Conservation (phyloP, 805 yeast species). For the Ogataea philodendri region DNA sequence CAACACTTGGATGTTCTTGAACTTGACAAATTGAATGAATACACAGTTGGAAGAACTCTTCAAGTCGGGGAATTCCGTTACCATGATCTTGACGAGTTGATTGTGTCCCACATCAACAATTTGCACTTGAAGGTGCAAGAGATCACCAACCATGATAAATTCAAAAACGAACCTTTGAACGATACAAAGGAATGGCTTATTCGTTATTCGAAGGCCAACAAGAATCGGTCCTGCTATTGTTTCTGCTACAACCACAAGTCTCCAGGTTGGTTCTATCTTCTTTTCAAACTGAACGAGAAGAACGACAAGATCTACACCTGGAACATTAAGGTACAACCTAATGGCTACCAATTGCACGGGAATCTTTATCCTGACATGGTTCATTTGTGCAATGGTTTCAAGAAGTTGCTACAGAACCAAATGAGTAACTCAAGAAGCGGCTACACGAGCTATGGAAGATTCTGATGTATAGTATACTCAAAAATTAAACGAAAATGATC, state of each 20-base stretch:
- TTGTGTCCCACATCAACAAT: conserved; percentile 82
- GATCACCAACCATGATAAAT: conserved; percentile 84
- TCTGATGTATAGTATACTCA: conserved; percentile 13
- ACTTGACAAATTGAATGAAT: conserved; percentile 62
- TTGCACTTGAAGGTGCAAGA: conserved; percentile 80
- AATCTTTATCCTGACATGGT: conserved; percentile 88
- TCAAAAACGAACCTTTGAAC: conserved; percentile 71
- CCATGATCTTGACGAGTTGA: conserved; percentile 89
- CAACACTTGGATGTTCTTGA: conserved; percentile 91
- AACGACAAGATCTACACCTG: conserved; percentile 70
- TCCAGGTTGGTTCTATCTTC: conserved; percentile 90
- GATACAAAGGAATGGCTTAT: conserved; percentile 87
- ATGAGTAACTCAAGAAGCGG: conserved; percentile 22
- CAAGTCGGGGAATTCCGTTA: conserved; percentile 67
- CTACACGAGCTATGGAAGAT: conserved; percentile 24
- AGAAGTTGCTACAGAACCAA: conserved; percentile 42
- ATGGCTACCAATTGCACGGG: conserved; percentile 76
- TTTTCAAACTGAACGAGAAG: conserved; percentile 75
- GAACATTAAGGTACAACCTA: conserved; percentile 88
- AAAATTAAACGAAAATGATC: too few relatives aligned
- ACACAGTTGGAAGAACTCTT: conserved; percentile 53
- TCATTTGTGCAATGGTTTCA: conserved; percentile 91
- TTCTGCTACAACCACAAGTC: conserved; percentile 86
- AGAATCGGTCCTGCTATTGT: conserved; percentile 84
- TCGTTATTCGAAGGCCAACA: conserved; percentile 86